Evolutionary conservation across 805 yeast genomes (phyloP).

Genomic region (Metschnikowia aberdeeniae): DNA sequence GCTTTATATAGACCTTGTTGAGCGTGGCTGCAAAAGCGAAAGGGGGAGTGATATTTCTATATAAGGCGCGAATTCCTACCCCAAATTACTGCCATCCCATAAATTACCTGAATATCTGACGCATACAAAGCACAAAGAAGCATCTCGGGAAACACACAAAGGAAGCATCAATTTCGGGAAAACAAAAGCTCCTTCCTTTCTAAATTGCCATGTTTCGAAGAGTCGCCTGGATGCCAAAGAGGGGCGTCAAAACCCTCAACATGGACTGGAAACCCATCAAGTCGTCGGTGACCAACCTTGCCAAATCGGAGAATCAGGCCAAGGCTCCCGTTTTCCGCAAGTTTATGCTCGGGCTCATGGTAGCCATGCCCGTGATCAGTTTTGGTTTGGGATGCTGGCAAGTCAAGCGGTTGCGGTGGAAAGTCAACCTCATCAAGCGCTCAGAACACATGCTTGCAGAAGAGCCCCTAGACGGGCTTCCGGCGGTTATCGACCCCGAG

Average conservation of each 20-base stretch:
- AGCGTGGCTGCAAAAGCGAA: conserved; percentile 4
- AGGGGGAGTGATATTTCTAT: not conserved
- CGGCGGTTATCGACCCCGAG: conserved; percentile 58
- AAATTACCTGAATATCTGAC: no score
- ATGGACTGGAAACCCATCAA: conserved; percentile 83
- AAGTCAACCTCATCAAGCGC: conserved; percentile 71
- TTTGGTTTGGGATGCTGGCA: conserved; percentile 94
- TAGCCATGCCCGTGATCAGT: conserved; percentile 81
- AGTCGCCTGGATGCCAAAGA: not conserved
- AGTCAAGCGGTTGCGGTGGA: conserved; percentile 80
- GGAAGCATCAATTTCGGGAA: no score
- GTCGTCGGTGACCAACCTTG: conserved; percentile 37
- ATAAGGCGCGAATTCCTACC: conserved; percentile 1
- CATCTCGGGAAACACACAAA: no score
- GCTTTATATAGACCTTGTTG: not conserved
- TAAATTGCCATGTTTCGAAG: not conserved
- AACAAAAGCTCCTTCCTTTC: no score
- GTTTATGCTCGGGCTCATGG: conserved; percentile 43
- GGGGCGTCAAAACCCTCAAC: conserved; percentile 53
- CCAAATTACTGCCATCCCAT: not conserved
- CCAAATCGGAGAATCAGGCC: conserved; percentile 37
- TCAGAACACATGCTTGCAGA: conserved; percentile 79
- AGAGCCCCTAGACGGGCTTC: conserved; percentile 64
- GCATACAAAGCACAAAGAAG: not conserved
- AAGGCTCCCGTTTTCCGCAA: conserved; percentile 35